phyloP scores from a whole-genome alignment of 192 early-diverging fungal genomes.

The Coemansia sp. region DNA sequence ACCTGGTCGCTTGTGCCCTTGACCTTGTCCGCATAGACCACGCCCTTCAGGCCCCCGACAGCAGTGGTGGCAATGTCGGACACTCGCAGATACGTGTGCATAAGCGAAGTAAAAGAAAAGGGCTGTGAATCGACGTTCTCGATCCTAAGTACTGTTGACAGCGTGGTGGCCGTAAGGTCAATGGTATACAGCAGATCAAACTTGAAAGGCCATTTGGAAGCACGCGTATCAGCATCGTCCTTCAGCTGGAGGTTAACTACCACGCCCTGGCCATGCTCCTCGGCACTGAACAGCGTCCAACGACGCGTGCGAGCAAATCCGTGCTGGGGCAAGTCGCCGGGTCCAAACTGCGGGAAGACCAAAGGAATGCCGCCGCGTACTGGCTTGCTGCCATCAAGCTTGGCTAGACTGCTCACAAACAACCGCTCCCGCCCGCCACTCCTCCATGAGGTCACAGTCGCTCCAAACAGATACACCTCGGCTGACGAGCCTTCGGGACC shows the following conservation, averaged over 20 bases:
- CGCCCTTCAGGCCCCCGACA: slow-evolving; percentile 65
- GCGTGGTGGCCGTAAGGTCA: slow-evolving; percentile 62
- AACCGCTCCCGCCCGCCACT: slow-evolving; percentile 69
- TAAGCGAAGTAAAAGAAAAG: slow-evolving; percentile 82
- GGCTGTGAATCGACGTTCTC: slow-evolving; percentile 68
- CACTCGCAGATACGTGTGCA: slow-evolving; percentile 87
- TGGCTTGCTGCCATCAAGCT: slow-evolving; percentile 84
- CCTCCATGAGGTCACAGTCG: slow-evolving; percentile 91
- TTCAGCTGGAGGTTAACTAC: slow-evolving; percentile 39
- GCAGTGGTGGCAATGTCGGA: slow-evolving; percentile 58
- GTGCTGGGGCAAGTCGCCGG: slow-evolving; percentile 51
- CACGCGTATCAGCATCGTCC: slow-evolving; percentile 36
- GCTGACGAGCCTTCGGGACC: slow-evolving; percentile 18
- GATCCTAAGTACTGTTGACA: slow-evolving; percentile 68
- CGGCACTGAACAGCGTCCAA: slow-evolving; percentile 30
- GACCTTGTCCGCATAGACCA: slow-evolving; percentile 71
- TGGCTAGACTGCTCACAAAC: slow-evolving; percentile 79
- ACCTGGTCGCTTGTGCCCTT: slow-evolving; percentile 20
- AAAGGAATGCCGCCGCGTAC: slow-evolving; percentile 78
- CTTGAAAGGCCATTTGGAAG: slow-evolving; percentile 52
- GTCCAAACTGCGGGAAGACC: slow-evolving; percentile 56
- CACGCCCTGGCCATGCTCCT: slow-evolving; percentile 30
- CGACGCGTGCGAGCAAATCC: slow-evolving; percentile 51
- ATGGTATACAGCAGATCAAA: slow-evolving; percentile 82
- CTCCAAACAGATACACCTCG: slow-evolving; percentile 59